Evolutionary conservation across 257 asterid genomes (phyloP), one percentile per base, ranked within the genome.

Genomic region (Ligustrum vulgare): DNA sequence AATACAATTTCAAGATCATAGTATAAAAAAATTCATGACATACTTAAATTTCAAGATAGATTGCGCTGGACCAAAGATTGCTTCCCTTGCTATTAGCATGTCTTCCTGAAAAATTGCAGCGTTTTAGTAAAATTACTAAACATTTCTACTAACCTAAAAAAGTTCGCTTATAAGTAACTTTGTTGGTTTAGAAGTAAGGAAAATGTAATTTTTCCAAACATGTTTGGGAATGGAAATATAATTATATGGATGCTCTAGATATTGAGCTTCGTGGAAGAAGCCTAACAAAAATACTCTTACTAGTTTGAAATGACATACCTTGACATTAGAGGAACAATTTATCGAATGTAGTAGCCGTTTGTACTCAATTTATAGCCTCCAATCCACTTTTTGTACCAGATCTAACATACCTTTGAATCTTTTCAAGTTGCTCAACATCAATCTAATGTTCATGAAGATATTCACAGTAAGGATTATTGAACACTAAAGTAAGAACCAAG

Each of bases 61-160:
- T n/a, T 92, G 98, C 75, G 92, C 99, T 0, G 99, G 99, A 41
- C 99, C 98, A 73, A 94, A 94, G 69, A 94, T 94, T 86, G 92
- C 99, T n/a, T 94, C 99, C 74, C 54, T 82, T 6, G 99, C 98
- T 39, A 94, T 92, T 75, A 76, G 75, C 97, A 92, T 92, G 80
- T 92, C 88, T 70, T 92, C 98, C 99, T 94, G 82, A 65, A 65
- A 73, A 81, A 22, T 62, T 6, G 31, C 39, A 58, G 43, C 16
- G 32, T 73, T 60, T 47, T 39, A 20, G 63, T 8, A 13, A 65
- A 20, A 66, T 39, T 15, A 32, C 15, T 2, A 66, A 28, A 43
- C 54, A 45, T 10, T 2, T 10, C 2, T 45, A 10, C 54, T 10
- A 45, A 9, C 18, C 16, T 45, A 12, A 45, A 4, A 51, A 51